These are phyloP conservation scores for Mikania micrantha DNA, from an alignment of 129 eudicot species.

Conservation along the genomic window DNA sequence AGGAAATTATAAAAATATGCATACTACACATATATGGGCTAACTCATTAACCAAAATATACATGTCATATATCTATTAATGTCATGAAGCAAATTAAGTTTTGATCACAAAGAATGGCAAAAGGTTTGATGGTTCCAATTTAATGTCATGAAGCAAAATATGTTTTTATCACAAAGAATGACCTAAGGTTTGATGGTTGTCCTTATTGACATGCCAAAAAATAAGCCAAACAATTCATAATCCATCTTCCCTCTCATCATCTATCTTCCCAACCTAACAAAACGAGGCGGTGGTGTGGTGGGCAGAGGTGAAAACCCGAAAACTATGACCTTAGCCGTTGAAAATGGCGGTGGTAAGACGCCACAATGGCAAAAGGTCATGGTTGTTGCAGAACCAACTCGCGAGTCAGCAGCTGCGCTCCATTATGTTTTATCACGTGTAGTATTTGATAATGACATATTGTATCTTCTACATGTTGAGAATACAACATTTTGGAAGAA, in stretches of 20 bases:
- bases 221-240: constrained; percentile 9
- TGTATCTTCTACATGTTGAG: constrained; percentile 41
- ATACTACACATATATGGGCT: too few relatives aligned
- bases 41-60: too few relatives aligned
- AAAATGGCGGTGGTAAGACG: constrained; percentile 21
- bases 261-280: not conserved
- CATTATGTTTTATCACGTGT: constrained; percentile 63
- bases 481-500: constrained; percentile 24
- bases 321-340: constrained; percentile 16
- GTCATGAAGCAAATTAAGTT: too few relatives aligned
- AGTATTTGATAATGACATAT: constrained; percentile 34
- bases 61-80: too few relatives aligned
- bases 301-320: not conserved
- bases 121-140: too few relatives aligned
- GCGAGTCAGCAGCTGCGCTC: constrained; percentile 59
- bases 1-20: too few relatives aligned
- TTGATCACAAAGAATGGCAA: too few relatives aligned
- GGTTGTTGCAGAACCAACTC: constrained; percentile 73
- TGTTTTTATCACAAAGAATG: constrained; percentile 25
- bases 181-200: constrained; percentile 19
- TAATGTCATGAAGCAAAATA: constrained; percentile 14
- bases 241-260: constrained; percentile 24
- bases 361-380: constrained; percentile 40
- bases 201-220: constrained; percentile 19
- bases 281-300: constrained; percentile 17